Evolutionary conservation across 2,329 filamentous ascomycete genomes (phyloP).

Genomic region (Endoconidiophora polonica): DNA sequence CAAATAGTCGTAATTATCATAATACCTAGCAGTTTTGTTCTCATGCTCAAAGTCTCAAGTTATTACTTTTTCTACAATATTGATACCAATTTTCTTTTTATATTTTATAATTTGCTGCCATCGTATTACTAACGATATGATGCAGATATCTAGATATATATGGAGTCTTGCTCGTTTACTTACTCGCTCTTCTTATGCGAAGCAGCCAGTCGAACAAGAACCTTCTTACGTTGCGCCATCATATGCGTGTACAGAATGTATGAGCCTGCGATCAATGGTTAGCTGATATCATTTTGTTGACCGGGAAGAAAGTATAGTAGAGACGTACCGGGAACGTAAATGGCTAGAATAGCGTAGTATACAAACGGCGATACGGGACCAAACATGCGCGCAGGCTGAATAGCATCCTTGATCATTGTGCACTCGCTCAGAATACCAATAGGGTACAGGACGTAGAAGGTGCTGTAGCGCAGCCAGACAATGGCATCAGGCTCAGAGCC

Average conservation of each 20-base stretch:
- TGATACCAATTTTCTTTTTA: too few relatives aligned
- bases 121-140: background rate
- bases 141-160: background rate
- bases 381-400: slow-evolving; percentile 37
- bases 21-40: background rate
- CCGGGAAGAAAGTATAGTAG: background rate
- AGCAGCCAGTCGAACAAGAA: slow-evolving; percentile 21
- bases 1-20: background rate
- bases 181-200: slow-evolving; percentile 21
- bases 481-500: slow-evolving; percentile 46
- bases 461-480: slow-evolving; percentile 77
- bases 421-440: slow-evolving; percentile 82
- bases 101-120: background rate
- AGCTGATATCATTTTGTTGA: background rate
- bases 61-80: too few relatives aligned
- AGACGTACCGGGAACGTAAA: slow-evolving; percentile 64
- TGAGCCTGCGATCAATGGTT: slow-evolving; percentile 30
- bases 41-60: background rate
- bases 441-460: slow-evolving; percentile 85
- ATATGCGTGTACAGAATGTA: slow-evolving; percentile 88
- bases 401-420: slow-evolving; percentile 56
- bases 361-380: slow-evolving; percentile 36
- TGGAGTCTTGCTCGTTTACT: background rate
- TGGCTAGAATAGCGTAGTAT: slow-evolving; percentile 47
- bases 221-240: slow-evolving; percentile 76